Conservation (phyloP, 345 rosid genomes). For the Conringia planisiliqua region DNA sequence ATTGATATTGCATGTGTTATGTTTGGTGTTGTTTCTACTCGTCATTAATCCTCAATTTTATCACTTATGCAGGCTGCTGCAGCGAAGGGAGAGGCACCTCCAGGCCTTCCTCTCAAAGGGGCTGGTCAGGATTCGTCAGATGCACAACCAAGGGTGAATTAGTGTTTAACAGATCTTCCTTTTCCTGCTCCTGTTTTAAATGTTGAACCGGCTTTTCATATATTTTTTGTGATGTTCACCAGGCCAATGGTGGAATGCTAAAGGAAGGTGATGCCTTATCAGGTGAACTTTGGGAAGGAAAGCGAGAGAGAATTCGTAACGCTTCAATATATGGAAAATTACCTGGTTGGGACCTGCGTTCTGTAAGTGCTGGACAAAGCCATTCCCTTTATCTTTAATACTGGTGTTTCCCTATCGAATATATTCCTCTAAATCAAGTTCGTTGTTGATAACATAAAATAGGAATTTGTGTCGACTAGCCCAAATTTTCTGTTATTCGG, state of each 20-base stretch:
- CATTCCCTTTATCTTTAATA: neutral
- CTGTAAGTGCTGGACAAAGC: slow-evolving; percentile 66
- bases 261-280: slow-evolving; percentile 92
- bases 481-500: slow-evolving; percentile 3
- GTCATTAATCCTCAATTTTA: slow-evolving; percentile 9
- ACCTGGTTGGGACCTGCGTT: slow-evolving; percentile 95
- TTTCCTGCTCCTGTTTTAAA: neutral
- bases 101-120: slow-evolving; percentile 96
- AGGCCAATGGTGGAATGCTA: slow-evolving; percentile 79
- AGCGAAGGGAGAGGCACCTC: slow-evolving; percentile 99
- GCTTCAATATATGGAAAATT: slow-evolving; percentile 77
- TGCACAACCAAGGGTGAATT: slow-evolving; percentile 68
- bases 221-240: slow-evolving; percentile 21
- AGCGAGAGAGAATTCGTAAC: slow-evolving; percentile 86
- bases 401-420: neutral
- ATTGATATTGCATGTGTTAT: neutral
- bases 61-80: slow-evolving; percentile 81
- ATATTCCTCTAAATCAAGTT: neutral
- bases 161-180: slow-evolving; percentile 17
- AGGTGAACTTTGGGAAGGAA: slow-evolving; percentile 90
- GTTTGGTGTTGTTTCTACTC: neutral
- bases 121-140: slow-evolving; percentile 98
- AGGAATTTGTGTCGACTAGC: neutral
- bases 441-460: slow-evolving; percentile 5
- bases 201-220: neutral